phyloP scores from a whole-genome alignment of 1,139 yeast genomes.

The Debaryomyces robertsiae region DNA sequence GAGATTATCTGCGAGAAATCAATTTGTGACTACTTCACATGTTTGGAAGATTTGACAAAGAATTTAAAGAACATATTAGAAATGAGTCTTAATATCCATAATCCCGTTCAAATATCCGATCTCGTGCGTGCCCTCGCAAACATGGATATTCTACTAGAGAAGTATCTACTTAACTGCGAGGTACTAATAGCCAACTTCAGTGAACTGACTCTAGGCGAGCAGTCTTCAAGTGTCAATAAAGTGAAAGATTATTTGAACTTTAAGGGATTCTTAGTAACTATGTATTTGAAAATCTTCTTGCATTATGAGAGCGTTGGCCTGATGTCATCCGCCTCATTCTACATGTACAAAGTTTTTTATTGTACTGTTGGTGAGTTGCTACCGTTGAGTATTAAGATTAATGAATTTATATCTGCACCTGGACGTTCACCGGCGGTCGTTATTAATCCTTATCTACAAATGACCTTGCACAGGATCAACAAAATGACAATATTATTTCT shows the following conservation, averaged over 20 bases:
- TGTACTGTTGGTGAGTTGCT: neutral
- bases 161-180: neutral
- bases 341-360: neutral
- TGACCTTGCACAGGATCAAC: neutral
- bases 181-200: neutral
- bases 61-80: neutral
- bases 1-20: too few relatives aligned
- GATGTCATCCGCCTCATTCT: neutral
- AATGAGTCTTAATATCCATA: neutral
- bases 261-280: neutral
- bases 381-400: neutral
- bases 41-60: neutral
- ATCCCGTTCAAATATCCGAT: neutral
- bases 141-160: neutral
- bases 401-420: neutral
- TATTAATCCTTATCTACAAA: too few relatives aligned
- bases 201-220: neutral
- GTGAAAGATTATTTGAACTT: conserved; percentile 1
- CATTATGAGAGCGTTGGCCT: neutral
- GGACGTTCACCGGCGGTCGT: too few relatives aligned
- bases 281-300: neutral
- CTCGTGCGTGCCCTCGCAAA: neutral
- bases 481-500: neutral
- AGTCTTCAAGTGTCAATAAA: neutral
- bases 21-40: neutral